These are phyloP conservation scores for Syzygium grande DNA, from an alignment of 345 rosid species.

Conservation along the genomic window DNA sequence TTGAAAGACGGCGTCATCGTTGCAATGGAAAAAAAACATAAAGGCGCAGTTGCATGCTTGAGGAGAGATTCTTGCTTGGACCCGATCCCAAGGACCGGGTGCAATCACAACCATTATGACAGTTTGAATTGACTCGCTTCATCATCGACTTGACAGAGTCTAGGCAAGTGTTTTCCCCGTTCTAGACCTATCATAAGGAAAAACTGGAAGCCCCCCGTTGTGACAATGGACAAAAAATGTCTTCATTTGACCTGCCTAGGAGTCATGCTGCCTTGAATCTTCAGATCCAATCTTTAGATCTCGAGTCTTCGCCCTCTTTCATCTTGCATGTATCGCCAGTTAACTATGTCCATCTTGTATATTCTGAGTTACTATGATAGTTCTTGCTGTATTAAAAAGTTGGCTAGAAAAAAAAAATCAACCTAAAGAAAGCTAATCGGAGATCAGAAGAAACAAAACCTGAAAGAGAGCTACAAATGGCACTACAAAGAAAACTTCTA, in stretches of 20 bases:
- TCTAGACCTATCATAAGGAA: not conserved
- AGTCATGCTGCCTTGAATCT: not conserved
- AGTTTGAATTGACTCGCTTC: not conserved
- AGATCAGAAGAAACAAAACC: not conserved
- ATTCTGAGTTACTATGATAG: not conserved
- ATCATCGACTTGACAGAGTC: not conserved
- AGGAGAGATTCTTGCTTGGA: not conserved
- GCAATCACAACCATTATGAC: not conserved
- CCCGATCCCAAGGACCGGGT: not conserved
- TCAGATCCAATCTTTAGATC: not conserved
- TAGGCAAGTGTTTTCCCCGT: not conserved
- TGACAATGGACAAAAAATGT: not conserved
- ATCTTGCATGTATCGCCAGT: not conserved
- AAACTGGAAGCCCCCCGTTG: not conserved
- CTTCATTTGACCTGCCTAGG: not conserved
- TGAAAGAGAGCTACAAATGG: not conserved
- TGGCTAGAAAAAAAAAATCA: not conserved
- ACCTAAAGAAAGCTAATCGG: not conserved
- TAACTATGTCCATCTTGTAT: not conserved
- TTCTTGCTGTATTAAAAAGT: not conserved
- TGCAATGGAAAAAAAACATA: not conserved
- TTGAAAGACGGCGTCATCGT: not conserved
- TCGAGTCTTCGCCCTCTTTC: not conserved
- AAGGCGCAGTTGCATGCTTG: not conserved
- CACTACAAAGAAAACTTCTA: not conserved